Evolutionary conservation across 805 yeast species (phyloP).

Genomic region (Brettanomyces nanus): DNA sequence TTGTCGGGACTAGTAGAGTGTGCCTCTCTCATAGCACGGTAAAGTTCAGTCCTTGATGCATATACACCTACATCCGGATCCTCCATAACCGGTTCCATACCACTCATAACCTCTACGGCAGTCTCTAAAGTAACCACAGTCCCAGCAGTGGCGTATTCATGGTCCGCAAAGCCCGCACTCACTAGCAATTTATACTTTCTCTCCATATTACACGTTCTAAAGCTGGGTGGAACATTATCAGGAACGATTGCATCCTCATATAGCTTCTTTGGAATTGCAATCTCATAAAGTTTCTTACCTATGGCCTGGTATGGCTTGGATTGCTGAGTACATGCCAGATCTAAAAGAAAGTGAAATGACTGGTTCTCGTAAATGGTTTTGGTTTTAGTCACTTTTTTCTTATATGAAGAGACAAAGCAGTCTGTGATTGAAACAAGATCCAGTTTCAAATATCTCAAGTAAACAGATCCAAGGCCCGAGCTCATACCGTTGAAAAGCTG

Average conservation of each 20-base stretch:
- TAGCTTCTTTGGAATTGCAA: constrained; percentile 35
- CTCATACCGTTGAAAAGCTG: constrained; percentile 32
- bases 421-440: constrained; percentile 22
- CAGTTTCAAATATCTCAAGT: constrained; percentile 32
- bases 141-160: constrained; percentile 6
- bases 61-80: constrained; percentile 3
- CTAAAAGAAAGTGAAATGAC: constrained; percentile 25
- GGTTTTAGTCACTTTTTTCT: constrained; percentile 8
- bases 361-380: constrained; percentile 17
- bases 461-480: constrained; percentile 40
- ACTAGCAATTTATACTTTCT: constrained; percentile 35
- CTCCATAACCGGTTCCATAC: constrained; percentile 12
- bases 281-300: constrained; percentile 26
- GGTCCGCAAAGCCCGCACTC: constrained; percentile 23
- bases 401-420: constrained; percentile 20
- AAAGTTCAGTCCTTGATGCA: constrained; percentile 2
- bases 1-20: background rate
- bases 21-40: background rate
- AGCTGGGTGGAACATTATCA: constrained; percentile 42
- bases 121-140: constrained; percentile 10
- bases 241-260: constrained; percentile 38
- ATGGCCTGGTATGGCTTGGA: constrained; percentile 14
- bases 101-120: constrained; percentile 15
- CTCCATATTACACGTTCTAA: constrained; percentile 46
- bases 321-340: constrained; percentile 28